phyloP scores from a whole-genome alignment of 371 early-diverging fungal species.

The Haplosporangium sp. region DNA sequence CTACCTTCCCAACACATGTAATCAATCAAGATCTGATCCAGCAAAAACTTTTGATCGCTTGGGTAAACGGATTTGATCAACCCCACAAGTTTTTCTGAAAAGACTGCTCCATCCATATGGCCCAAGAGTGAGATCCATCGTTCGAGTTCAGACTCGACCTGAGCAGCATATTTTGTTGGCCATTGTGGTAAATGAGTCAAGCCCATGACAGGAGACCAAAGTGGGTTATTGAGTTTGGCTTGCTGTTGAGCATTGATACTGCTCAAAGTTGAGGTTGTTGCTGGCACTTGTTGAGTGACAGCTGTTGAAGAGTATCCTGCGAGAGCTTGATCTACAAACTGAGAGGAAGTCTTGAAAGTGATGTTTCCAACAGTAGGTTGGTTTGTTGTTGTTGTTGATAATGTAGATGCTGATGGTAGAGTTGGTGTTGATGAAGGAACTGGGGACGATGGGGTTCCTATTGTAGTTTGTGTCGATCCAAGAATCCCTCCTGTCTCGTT shows the following conservation, averaged over 20 bases:
- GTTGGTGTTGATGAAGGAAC: neutral
- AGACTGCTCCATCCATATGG: conserved; percentile 42
- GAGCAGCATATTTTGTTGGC: conserved; percentile 17
- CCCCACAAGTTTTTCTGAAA: conserved; percentile 28
- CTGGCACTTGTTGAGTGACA: neutral
- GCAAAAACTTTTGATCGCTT: conserved; percentile 50
- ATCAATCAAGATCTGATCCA: conserved; percentile 48
- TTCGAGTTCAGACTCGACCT: conserved; percentile 25
- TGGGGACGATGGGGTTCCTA: neutral
- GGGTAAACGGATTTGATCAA: conserved; percentile 54
- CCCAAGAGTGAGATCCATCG: conserved; percentile 40
- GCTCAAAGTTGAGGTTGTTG: conserved; percentile 3
- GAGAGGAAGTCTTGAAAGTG: conserved; percentile 1
- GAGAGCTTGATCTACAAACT: conserved; percentile 26
- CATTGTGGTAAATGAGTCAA: conserved; percentile 26
- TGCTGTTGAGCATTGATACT: conserved; percentile 19
- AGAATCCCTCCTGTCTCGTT: neutral
- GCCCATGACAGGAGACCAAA: conserved; percentile 43
- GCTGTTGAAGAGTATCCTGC: conserved; percentile 11
- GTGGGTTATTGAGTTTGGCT: conserved; percentile 41
- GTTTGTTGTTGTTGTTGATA: neutral
- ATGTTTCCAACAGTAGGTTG: neutral
- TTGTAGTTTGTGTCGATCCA: conserved; percentile 3
- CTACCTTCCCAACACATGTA: conserved; percentile 44
- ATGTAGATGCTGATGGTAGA: neutral